These are phyloP conservation scores for Ophiostoma ulmi DNA, from an alignment of 2,329 filamentous ascomycete species.

Conservation along the genomic window DNA sequence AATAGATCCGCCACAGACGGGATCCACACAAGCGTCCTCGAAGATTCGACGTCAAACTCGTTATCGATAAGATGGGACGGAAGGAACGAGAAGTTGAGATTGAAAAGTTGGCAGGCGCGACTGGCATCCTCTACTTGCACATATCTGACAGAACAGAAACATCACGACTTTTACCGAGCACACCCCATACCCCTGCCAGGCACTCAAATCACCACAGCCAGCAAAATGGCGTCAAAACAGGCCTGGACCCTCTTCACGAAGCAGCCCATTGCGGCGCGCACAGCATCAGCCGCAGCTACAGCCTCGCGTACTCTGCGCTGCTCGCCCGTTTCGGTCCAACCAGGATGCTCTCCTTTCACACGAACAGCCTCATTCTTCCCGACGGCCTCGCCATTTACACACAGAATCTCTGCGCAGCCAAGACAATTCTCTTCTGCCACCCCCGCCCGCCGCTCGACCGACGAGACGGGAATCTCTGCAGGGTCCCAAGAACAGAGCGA, in stretches of 20 bases:
- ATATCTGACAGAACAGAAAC: not conserved
- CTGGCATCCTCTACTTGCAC: not conserved
- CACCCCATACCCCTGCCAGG: not conserved
- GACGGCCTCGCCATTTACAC: not conserved
- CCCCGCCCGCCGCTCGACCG: not conserved
- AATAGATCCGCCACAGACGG: not conserved
- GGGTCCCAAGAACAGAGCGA: not conserved
- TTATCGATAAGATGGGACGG: conserved; percentile 13
- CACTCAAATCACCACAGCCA: not conserved
- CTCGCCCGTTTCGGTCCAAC: not conserved
- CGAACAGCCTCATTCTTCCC: not conserved
- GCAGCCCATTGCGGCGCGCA: conserved; percentile 7
- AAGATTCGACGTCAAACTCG: conserved; percentile 9
- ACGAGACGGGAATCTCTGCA: not conserved
- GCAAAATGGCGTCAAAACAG: conserved; percentile 10
- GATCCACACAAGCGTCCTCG: conserved; percentile 10
- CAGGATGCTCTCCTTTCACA: not conserved
- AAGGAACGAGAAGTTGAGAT: not conserved
- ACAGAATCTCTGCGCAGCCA: not conserved
- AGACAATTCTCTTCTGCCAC: not conserved
- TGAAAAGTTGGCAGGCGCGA: conserved; percentile 5
- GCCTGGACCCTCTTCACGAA: conserved; percentile 7
- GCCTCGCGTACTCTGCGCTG: conserved; percentile 7
- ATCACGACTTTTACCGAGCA: not conserved
- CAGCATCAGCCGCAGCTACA: not conserved